Evolutionary conservation across 2,329 filamentous ascomycete genomes (phyloP), one percentile per base, ranked within the genome.

Genomic region (Metarhizium humberi): DNA sequence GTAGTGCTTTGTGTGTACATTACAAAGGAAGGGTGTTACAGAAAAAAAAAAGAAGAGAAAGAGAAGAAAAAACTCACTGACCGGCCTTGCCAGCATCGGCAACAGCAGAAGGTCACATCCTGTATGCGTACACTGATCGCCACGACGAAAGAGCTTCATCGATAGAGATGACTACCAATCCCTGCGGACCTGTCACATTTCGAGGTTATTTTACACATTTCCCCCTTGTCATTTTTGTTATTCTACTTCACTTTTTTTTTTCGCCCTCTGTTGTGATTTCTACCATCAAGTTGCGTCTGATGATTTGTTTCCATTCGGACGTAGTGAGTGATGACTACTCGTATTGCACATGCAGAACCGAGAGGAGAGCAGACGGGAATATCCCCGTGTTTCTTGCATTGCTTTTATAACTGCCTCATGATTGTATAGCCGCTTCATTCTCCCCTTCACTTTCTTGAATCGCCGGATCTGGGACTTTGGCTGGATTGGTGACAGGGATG

Each of bases 51-150:
- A 13, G 18, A 52, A 25, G 36, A 30, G 36, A 30, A 32, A 59
- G 61, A 60, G 59, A 59, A 25, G 32, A 34, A 55, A 55, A 56
- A 52, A 30, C 40, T 54, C 42, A 55, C 29, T 30, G 54, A 50
- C 56, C 42, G 36, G 25, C 20, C 8, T 51, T 53, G 46, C 56
- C 50, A 50, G 20, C 47, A 46, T 34, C 25, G 40, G 42, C 51
- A 56, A 38, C 55, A 56, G 57, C 55, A 58, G 52, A 56, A 59
- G 56, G 57, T 59, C 53, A 61, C 52, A 60, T 60, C 59, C 56
- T 71, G 65, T 69, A 68, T 57, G 61, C 69, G 64, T 69, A 69
- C 61, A 67, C 63, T 63, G 62, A 65, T 67, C 61, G 57, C 60
- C 60, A 61, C 55, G 57, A 62, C 59, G 30, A 50, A 30, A 38